Conservation (phyloP, 2,329 filamentous ascomycete genomes). For the Parafenestella ontariensis region DNA sequence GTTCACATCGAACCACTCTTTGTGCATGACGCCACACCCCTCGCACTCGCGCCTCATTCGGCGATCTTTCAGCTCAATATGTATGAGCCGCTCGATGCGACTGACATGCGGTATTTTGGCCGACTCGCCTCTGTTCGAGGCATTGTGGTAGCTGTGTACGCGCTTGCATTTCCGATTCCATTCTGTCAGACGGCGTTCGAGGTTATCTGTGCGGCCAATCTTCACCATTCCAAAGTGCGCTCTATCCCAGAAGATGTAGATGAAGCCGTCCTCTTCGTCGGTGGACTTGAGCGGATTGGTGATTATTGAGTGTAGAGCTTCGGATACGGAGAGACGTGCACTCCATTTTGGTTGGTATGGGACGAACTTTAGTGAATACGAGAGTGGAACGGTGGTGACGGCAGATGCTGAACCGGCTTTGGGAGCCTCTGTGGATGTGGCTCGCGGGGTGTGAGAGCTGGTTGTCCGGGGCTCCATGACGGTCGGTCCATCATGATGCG, state of each 20-base stretch:
- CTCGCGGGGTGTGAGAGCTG: not conserved
- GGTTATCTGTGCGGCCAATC: slow-evolving; percentile 19
- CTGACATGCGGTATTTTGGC: slow-evolving; percentile 80
- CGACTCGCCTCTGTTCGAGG: slow-evolving; percentile 7
- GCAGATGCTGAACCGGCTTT: too few relatives aligned
- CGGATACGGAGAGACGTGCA: not conserved
- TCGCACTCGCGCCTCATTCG: slow-evolving; percentile 67
- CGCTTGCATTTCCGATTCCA: slow-evolving; percentile 19
- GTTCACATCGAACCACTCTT: slow-evolving; percentile 86
- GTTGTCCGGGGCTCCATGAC: not conserved
- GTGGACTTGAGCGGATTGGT: not conserved
- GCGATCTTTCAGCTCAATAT: slow-evolving; percentile 73
- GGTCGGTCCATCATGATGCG: not conserved
- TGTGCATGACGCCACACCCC: slow-evolving; percentile 78
- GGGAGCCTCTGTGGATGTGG: too few relatives aligned
- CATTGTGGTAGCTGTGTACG: slow-evolving; percentile 9
- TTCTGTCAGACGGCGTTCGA: slow-evolving; percentile 7
- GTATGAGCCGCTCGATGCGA: slow-evolving; percentile 83
- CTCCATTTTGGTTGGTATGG: slow-evolving; percentile 1
- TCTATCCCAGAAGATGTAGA: slow-evolving; percentile 27
- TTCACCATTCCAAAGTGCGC: slow-evolving; percentile 20
- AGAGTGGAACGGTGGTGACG: too few relatives aligned
- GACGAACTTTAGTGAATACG: not conserved
- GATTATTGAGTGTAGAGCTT: not conserved
- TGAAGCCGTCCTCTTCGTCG: slow-evolving; percentile 9